Evolutionary conservation across 163 green algal genomes (phyloP).

Genomic region (Smithsoniella earleae): DNA sequence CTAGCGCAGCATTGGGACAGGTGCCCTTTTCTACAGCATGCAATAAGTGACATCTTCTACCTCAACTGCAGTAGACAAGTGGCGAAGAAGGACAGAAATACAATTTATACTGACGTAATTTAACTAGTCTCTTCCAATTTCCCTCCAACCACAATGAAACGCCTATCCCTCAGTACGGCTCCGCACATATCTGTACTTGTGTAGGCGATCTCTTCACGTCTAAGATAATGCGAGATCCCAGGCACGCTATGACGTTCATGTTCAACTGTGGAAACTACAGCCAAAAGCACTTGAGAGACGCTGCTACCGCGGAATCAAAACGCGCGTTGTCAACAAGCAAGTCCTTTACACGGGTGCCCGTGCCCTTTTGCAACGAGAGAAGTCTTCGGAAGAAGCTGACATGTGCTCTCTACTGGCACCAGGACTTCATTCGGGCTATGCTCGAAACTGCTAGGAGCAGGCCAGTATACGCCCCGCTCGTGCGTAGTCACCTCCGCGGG

Average conservation of each 20-base stretch:
- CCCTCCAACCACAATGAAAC: too few species aligned
- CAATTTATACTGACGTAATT: too few species aligned
- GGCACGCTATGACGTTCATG: slow-evolving; percentile 1
- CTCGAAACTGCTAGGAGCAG: background rate
- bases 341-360: slow-evolving; percentile 23
- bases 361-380: slow-evolving; percentile 20
- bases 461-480: background rate
- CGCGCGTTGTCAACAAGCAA: background rate
- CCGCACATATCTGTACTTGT: too few species aligned
- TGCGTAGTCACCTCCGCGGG: background rate
- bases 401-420: slow-evolving; percentile 25
- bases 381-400: slow-evolving; percentile 10
- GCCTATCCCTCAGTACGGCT: too few species aligned
- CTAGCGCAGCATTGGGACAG: too few species aligned
- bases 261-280: slow-evolving; percentile 28
- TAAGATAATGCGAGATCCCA: background rate
- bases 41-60: too few species aligned
- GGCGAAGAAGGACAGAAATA: too few species aligned
- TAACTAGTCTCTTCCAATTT: too few species aligned
- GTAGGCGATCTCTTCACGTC: background rate
- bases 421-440: slow-evolving; percentile 27
- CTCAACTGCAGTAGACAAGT: too few species aligned
- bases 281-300: slow-evolving; percentile 6
- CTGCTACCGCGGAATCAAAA: slow-evolving; percentile 3
- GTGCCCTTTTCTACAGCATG: too few species aligned